Evolutionary conservation across 768 basidiomycete genomes (phyloP).

Genomic region (Tricholoma flavovirens): DNA sequence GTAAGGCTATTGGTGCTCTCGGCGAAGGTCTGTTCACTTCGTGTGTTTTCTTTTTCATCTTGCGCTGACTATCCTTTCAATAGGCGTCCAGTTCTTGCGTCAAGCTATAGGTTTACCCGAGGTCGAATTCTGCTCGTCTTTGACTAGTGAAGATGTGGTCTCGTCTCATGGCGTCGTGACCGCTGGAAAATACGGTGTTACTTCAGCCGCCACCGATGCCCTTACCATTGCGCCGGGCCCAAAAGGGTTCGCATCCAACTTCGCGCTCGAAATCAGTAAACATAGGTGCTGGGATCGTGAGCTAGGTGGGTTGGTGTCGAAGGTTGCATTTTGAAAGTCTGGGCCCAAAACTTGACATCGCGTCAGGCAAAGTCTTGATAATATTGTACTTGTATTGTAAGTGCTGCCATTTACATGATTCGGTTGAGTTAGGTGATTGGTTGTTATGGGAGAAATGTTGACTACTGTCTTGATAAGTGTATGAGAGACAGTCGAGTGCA

Average conservation of each 20-base stretch:
- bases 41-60: background rate
- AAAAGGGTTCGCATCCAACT: slow-evolving; percentile 52
- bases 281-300: slow-evolving; percentile 65
- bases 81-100: slow-evolving; percentile 46
- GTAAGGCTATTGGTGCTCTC: slow-evolving; percentile 74
- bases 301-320: slow-evolving; percentile 44
- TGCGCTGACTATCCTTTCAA: background rate
- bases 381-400: background rate
- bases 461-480: no score
- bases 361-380: background rate
- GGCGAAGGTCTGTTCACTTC: slow-evolving; percentile 47
- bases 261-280: slow-evolving; percentile 58
- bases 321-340: slow-evolving; percentile 39
- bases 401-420: background rate
- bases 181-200: slow-evolving; percentile 42
- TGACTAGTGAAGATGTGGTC: slow-evolving; percentile 37
- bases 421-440: no score
- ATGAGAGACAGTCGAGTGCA: no score
- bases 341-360: background rate
- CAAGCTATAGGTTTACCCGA: slow-evolving; percentile 41
- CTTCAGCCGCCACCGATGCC: slow-evolving; percentile 35
- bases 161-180: slow-evolving; percentile 61
- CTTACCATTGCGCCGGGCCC: slow-evolving; percentile 38
- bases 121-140: slow-evolving; percentile 33
- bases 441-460: no score